phyloP scores from a whole-genome alignment of 192 early-diverging fungal species.

The Lobulomyces angularis region DNA sequence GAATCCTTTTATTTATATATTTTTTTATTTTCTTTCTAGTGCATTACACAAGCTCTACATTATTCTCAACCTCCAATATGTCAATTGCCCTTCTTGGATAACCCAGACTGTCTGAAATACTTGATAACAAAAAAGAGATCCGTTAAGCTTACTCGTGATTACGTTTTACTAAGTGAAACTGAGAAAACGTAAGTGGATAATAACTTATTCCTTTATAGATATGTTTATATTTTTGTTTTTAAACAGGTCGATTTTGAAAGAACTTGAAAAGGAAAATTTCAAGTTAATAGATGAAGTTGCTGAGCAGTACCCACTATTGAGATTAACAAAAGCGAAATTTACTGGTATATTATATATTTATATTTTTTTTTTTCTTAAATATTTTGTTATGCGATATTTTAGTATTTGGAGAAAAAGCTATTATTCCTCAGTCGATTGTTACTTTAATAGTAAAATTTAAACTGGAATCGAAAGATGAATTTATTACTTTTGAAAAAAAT shows the following conservation, averaged over 20 bases:
- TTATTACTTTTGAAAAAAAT: conserved; percentile 12
- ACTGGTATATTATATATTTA: conserved; percentile 37
- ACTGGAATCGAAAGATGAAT: conserved; percentile 16
- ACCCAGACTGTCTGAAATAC: conserved; percentile 49
- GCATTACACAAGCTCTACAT: conserved; percentile 78
- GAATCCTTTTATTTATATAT: neutral
- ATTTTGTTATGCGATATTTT: neutral
- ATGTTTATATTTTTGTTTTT: no score
- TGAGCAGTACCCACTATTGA: conserved; percentile 60
- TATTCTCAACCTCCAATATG: conserved; percentile 63
- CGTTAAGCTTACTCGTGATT: conserved; percentile 48
- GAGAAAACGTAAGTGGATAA: conserved; percentile 26
- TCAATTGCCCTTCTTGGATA: conserved; percentile 78
- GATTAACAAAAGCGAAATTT: conserved; percentile 67
- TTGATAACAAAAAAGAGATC: conserved; percentile 41
- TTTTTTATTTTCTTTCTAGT: conserved; percentile 16
- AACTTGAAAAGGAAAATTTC: conserved; percentile 46
- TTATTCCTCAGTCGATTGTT: conserved; percentile 66
- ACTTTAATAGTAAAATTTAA: conserved; percentile 51
- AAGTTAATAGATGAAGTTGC: conserved; percentile 63
- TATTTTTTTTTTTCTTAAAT: neutral
- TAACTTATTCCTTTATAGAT: conserved; percentile 3
- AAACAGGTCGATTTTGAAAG: no score
- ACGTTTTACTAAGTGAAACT: conserved; percentile 51
- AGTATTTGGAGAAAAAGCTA: conserved; percentile 60